Base-by-base conservation (phyloP, 768 basidiomycete species). In the Agrocybe pediades region DNA sequence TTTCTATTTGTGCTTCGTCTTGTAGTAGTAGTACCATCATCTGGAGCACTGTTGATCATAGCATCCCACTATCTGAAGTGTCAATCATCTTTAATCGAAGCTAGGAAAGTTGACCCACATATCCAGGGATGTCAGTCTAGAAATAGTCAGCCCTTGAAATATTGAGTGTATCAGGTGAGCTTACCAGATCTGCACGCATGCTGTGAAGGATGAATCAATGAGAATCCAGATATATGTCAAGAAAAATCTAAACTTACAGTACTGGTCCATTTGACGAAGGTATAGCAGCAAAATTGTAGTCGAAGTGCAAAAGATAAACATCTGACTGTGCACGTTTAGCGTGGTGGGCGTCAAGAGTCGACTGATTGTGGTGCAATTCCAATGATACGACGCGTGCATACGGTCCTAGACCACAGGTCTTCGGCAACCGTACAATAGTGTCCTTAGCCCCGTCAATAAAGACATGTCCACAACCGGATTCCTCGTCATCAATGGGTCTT, bases 341-440 rank as follows among this genome's bases (percentile, higher is more conserved):
- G 46, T 63, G 63, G 25, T 41, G 47, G 0, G 27, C n/a, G 4
- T 42, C 51, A 9, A 64, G 43, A 17, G 60, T 26, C 23, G 41
- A 50, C 42, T 68, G 64, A 45, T 68, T 53, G 8, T 43, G 20
- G 29, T 65, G 63, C 17, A 49, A 45, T 6, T 48, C 57, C 6
- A 68, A 45, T n/a, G 54, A 47, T 16, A 59, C 59, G 16, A 68
- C 47, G 9, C 66, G 60, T 27, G 62, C 66, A 20, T 65, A 68
- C 6, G 66, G 66, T 1, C 66, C 66, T 16, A 62, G 57, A 2
- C 66, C 66, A 53, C 66, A 68, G 13, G 48, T 45, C 15, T 40
- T 56, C 2, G 66, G 66, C 43, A 68, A 21, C 40, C 52, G n/a
- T 29, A 64, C 62, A 29, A 68, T 63, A 1, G 66, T 68, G 46